These are phyloP conservation scores for Phytophthora hybrid DNA, from an alignment of 352 stramenopile genomes.

Conservation along the genomic window DNA sequence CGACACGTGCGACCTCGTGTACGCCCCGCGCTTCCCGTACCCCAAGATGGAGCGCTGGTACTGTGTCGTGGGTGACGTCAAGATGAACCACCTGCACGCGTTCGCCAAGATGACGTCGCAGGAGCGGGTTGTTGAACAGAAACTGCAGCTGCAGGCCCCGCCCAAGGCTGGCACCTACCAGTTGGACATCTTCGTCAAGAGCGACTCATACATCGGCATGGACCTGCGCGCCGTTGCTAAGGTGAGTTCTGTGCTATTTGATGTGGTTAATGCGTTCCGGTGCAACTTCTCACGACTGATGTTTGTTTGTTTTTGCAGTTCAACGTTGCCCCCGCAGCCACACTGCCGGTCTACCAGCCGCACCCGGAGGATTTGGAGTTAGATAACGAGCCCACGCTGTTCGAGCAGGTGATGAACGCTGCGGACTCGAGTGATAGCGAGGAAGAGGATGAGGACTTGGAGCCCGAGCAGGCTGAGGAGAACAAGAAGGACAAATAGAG, in stretches of 20 bases:
- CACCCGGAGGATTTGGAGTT: conserved; percentile 99
- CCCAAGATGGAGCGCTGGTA: conserved; percentile 98
- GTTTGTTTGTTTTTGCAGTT: conserved; percentile 68
- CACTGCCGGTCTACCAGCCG: conserved; percentile 95
- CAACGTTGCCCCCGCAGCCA: conserved; percentile 92
- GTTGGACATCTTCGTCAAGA: conserved; percentile 98
- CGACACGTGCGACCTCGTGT: conserved; percentile 95
- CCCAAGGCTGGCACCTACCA: conserved; percentile 94
- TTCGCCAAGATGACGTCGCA: conserved; percentile 97
- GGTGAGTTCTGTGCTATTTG: conserved; percentile 44
- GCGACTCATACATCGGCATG: conserved; percentile 97
- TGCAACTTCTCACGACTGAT: no score
- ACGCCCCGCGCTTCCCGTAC: conserved; percentile 96
- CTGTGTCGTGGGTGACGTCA: conserved; percentile 94
- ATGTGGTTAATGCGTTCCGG: not conserved
- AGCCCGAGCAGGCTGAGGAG: conserved; percentile 49
- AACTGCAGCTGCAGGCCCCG: conserved; percentile 97
- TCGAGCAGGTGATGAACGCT: conserved; percentile 97
- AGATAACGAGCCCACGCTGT: conserved; percentile 99
- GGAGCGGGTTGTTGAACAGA: conserved; percentile 88
- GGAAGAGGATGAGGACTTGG: conserved; percentile 76
- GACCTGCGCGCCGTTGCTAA: conserved; percentile 94
- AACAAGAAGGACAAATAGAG: conserved; percentile 79
- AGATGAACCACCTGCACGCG: conserved; percentile 95
- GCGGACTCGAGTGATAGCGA: conserved; percentile 90